Percentiles rank a stretch among this genome's conserved stretches.
phyloP scores from a whole-genome alignment of 495 filamentous ascomycete species.

The Talaromyces adpressus region DNA sequence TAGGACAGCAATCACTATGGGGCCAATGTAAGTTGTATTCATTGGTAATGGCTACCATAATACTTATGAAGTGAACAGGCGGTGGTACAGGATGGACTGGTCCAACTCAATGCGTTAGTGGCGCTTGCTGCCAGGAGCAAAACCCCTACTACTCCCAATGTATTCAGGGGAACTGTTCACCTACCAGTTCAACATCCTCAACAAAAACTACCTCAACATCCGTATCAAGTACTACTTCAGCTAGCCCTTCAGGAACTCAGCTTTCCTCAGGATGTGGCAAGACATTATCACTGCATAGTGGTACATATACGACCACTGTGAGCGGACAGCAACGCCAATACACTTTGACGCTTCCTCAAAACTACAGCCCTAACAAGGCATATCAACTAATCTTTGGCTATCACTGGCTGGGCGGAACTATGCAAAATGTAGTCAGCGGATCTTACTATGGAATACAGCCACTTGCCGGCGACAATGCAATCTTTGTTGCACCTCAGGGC shows the following conservation, averaged over 20 bases:
- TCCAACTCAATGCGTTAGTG: constrained; percentile 30
- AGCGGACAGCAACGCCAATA: constrained; percentile 20
- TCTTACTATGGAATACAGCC: constrained; percentile 32
- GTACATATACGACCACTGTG: constrained; percentile 19
- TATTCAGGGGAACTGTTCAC: background rate
- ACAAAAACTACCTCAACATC: background rate
- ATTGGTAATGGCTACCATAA: no score
- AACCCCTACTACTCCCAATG: constrained; percentile 43
- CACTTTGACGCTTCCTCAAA: constrained; percentile 27
- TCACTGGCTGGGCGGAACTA: constrained; percentile 32
- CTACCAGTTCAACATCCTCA: background rate
- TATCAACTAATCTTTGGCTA: constrained; percentile 35
- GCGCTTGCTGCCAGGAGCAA: constrained; percentile 26
- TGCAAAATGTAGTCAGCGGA: constrained; percentile 25
- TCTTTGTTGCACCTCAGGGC: constrained; percentile 36
- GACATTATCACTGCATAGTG: constrained; percentile 21
- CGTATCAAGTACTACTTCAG: background rate
- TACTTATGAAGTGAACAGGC: background rate
- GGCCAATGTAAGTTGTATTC: constrained; percentile 25
- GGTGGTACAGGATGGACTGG: constrained; percentile 36
- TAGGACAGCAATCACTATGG: constrained; percentile 10
- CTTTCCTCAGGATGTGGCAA: constrained; percentile 34
- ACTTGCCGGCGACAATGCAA: constrained; percentile 28
- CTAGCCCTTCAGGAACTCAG: background rate
- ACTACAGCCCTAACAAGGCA: constrained; percentile 30